These are phyloP conservation scores for Rhynchosporium graminicola DNA, from an alignment of 2,329 filamentous ascomycete species.

Conservation along the genomic window DNA sequence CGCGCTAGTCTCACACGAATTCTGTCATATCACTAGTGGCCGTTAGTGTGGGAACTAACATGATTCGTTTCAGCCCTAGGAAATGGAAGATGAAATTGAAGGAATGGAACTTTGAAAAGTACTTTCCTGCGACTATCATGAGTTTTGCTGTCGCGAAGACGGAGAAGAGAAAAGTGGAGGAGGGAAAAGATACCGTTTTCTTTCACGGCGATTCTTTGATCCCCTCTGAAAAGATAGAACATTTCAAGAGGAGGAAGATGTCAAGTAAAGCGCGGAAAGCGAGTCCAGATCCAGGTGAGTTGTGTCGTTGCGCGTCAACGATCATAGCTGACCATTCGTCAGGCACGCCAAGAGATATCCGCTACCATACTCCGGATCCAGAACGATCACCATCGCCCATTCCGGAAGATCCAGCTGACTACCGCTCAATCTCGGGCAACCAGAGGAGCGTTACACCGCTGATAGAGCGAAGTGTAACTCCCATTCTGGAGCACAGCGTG, in stretches of 20 bases:
- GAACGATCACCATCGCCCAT: constrained; percentile 17
- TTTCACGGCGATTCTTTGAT: constrained; percentile 17
- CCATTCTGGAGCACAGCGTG: constrained; percentile 8
- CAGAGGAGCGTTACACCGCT: constrained; percentile 16
- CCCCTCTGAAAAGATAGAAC: constrained; percentile 17
- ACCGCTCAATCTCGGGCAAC: constrained; percentile 13
- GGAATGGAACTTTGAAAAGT: constrained; percentile 20
- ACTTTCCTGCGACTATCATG: constrained; percentile 16
- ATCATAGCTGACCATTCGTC: not conserved
- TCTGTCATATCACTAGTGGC: constrained; percentile 4
- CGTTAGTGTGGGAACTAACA: constrained; percentile 3
- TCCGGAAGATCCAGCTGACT: constrained; percentile 10
- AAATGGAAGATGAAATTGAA: constrained; percentile 20
- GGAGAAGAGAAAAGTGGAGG: constrained; percentile 17
- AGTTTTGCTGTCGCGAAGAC: constrained; percentile 18
- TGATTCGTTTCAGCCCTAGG: constrained; percentile 4
- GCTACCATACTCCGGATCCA: constrained; percentile 15
- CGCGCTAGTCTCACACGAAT: not conserved
- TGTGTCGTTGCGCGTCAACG: not conserved
- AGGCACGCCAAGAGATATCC: constrained; percentile 20
- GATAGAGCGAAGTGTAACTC: constrained; percentile 12
- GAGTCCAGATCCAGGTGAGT: constrained; percentile 15
- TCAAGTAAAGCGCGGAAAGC: constrained; percentile 11
- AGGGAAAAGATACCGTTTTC: constrained; percentile 16
- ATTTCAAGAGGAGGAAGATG: constrained; percentile 19